Conservation (phyloP, 2,329 filamentous ascomycete genomes). For the Chaetomium sp. region DNA sequence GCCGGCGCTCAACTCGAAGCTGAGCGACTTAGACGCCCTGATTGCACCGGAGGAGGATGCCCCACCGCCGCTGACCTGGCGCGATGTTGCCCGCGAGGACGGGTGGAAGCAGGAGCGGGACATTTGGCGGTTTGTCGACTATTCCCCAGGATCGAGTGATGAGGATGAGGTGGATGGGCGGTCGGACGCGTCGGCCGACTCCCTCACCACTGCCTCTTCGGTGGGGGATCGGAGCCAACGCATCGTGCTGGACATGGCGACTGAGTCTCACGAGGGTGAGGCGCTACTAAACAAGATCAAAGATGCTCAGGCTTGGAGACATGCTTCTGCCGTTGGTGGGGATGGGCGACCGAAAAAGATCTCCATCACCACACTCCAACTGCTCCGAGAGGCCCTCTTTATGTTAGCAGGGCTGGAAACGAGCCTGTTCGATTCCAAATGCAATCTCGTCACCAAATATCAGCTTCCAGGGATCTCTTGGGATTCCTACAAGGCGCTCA, state of each 20-base stretch:
- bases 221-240: conserved; percentile 19
- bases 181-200: conserved; percentile 30
- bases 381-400: conserved; percentile 71
- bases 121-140: conserved; percentile 67
- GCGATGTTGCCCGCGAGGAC: conserved; percentile 70
- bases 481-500: conserved; percentile 44
- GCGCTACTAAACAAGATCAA: conserved; percentile 30
- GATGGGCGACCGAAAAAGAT: conserved; percentile 33
- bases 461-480: conserved; percentile 44
- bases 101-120: conserved; percentile 60
- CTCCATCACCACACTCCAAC: conserved; percentile 62
- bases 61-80: conserved; percentile 60
- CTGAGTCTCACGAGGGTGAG: conserved; percentile 25
- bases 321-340: conserved; percentile 25
- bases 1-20: conserved; percentile 62
- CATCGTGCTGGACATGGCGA: conserved; percentile 16
- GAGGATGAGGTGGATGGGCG: conserved; percentile 37
- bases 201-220: conserved; percentile 33
- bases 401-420: conserved; percentile 79
- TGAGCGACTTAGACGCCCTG: conserved; percentile 56
- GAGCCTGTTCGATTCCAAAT: conserved; percentile 54
- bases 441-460: conserved; percentile 34
- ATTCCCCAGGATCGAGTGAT: conserved; percentile 60
- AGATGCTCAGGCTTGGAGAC: conserved; percentile 43
- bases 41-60: conserved; percentile 38